Percentiles rank a stretch among this genome's conserved stretches.
Evolutionary conservation across 1,284 basidiomycete species (phyloP).

Genomic region (Omphalotus olearius): DNA sequence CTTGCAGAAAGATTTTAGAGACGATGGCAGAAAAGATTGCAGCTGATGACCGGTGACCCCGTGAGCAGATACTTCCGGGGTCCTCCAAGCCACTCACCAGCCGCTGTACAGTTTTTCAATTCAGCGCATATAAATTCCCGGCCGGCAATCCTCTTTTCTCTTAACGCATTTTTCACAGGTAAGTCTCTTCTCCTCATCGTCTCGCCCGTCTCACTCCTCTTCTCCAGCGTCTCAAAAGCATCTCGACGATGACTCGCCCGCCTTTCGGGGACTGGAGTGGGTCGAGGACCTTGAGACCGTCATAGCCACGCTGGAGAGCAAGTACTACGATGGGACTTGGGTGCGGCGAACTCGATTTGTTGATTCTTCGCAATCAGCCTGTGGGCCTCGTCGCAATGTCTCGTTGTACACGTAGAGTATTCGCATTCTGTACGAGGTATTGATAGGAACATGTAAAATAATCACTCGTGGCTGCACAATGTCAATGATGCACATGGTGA

Average conservation of each 20-base stretch:
- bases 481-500: no score
- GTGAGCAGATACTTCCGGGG: no score
- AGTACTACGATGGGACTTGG: slow-evolving; percentile 74
- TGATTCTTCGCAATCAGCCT: slow-evolving; percentile 59
- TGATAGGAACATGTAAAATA: not conserved
- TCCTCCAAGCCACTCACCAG: no score
- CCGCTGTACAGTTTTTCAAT: no score
- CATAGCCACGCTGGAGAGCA: slow-evolving; percentile 70
- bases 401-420: slow-evolving; percentile 62
- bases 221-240: slow-evolving; percentile 71
- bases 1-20: no score
- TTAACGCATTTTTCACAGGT: slow-evolving; percentile 12
- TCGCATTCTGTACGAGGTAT: not conserved
- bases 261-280: slow-evolving; percentile 63
- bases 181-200: not conserved
- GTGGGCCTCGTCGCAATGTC: slow-evolving; percentile 81
- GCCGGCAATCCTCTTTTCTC: not conserved
- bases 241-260: slow-evolving; percentile 79
- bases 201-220: slow-evolving; percentile 18
- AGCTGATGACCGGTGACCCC: no score
- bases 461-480: not conserved
- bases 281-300: slow-evolving; percentile 86
- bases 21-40: no score
- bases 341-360: slow-evolving; percentile 63
- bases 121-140: not conserved